phyloP scores from a whole-genome alignment of 495 filamentous ascomycete genomes.

The Annulohypoxylon maeteangense region DNA sequence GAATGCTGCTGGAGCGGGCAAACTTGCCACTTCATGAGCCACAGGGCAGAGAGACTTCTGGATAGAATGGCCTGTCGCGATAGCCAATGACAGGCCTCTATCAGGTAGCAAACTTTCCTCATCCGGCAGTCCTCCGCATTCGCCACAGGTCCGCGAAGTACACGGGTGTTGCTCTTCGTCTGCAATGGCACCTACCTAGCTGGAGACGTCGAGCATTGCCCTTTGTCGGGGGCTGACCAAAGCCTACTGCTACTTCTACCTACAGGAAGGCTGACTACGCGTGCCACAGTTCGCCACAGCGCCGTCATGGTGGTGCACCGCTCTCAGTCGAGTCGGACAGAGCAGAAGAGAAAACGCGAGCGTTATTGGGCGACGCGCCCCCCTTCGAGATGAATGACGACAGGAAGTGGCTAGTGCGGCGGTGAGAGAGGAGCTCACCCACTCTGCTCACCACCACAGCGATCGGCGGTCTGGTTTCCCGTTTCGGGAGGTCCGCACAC shows the following conservation, averaged over 20 bases:
- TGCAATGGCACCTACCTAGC: background rate
- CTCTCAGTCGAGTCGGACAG: background rate
- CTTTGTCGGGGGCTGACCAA: background rate
- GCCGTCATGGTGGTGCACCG: background rate
- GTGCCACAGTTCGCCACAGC: slow-evolving; percentile 32
- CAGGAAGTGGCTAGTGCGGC: slow-evolving; percentile 34
- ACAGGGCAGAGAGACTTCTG: slow-evolving; percentile 27
- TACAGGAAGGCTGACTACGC: background rate
- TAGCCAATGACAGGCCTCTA: slow-evolving; percentile 34
- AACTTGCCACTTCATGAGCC: slow-evolving; percentile 32
- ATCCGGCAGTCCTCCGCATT: slow-evolving; percentile 41
- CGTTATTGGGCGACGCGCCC: slow-evolving; percentile 14
- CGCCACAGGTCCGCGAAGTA: slow-evolving; percentile 32
- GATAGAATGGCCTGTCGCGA: background rate
- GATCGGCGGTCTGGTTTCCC: slow-evolving; percentile 32
- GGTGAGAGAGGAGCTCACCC: slow-evolving; percentile 20
- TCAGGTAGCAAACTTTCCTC: slow-evolving; percentile 39
- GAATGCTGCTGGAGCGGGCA: background rate
- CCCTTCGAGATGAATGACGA: slow-evolving; percentile 28
- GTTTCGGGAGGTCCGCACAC: slow-evolving; percentile 2
- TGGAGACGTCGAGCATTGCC: slow-evolving; percentile 15
- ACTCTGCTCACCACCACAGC: slow-evolving; percentile 23
- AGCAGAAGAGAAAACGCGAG: background rate
- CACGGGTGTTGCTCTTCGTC: background rate
- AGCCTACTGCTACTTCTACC: background rate